Evolutionary conservation across 805 yeast genomes (phyloP).

Genomic region (Candida montana): DNA sequence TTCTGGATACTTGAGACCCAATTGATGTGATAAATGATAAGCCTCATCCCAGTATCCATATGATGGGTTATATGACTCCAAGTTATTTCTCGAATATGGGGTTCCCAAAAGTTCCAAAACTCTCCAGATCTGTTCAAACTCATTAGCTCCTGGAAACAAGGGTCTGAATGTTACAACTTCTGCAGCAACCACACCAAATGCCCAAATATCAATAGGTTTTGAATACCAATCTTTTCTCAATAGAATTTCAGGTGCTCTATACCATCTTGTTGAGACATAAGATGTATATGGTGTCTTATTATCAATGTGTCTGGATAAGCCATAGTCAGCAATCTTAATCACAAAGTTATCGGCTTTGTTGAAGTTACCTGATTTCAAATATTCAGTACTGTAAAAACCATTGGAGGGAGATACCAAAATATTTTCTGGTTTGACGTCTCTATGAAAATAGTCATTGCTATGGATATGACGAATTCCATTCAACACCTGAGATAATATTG

Average conservation of each 20-base stretch:
- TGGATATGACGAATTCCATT: constrained; percentile 84
- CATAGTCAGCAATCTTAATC: constrained; percentile 76
- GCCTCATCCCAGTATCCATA: constrained; percentile 80
- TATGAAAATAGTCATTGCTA: constrained; percentile 59
- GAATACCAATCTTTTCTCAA: constrained; percentile 59
- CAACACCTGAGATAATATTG: constrained; percentile 66
- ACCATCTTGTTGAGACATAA: constrained; percentile 83
- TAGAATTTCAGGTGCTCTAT: constrained; percentile 76
- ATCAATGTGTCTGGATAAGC: constrained; percentile 59
- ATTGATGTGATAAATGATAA: constrained; percentile 38
- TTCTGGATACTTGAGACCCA: constrained; percentile 54
- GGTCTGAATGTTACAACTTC: constrained; percentile 73
- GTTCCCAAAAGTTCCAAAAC: constrained; percentile 68
- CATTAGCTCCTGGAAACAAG: constrained; percentile 77
- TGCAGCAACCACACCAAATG: constrained; percentile 73
- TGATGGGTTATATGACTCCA: constrained; percentile 33
- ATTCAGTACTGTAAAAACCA: constrained; percentile 42
- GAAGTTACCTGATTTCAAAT: constrained; percentile 18
- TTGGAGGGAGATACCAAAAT: constrained; percentile 61
- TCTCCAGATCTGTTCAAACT: constrained; percentile 70
- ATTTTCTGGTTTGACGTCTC: constrained; percentile 94
- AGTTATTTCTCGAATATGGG: constrained; percentile 40
- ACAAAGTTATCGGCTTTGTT: constrained; percentile 40
- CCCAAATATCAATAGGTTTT: constrained; percentile 78
- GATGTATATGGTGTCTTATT: constrained; percentile 59